Base-by-base conservation (phyloP, 225 moss, liverwort and hornwort species). In the Anthoceros angustus region DNA sequence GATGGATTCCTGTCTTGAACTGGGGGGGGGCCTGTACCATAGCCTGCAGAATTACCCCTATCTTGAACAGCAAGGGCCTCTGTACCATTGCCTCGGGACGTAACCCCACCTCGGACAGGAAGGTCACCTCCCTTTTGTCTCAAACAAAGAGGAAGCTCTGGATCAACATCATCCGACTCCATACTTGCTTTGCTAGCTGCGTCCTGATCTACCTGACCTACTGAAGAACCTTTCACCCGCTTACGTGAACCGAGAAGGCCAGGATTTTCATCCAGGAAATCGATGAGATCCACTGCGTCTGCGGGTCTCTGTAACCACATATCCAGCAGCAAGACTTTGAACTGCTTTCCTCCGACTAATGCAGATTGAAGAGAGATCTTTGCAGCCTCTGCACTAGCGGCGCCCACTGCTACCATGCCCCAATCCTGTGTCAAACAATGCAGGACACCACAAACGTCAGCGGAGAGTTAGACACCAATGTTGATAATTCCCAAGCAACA, bases 391-490 rank as follows among this genome's bases (percentile, higher is more conserved):
- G 79, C 75, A 40, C 84, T 81, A 74, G 82, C 79, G 25, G 75
- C 84, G 24, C 84, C 84, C 75, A 77, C 72, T 70, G 84, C 73
- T 18, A 72, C 26, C 84, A 85, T 82, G 68, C 84, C 84, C 84
- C 84, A 85, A 25, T 42, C 73, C 84, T 84, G 81, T 43, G n/a
- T n/a, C n/a, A n/a, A 38, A 39, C 0, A 49, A 8, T 32, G 41
- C 8, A 14, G 41, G 40, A 40, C 8, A 66, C 40, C 12, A 66
- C 15, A n/a, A 63, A 15, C 14, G 12, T 63, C 14, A 15, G 8
- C 5, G 16, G 3, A 24, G 40, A 5, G 3, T 4, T 15, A 32
- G 12, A 40, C 40, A 15, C 63, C 3, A 14, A 6, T 25, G 63
- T 5, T 24, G 20, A 40, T 20, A 66, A 12, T 20, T 14, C 6